Evolutionary conservation across 2,329 filamentous ascomycete genomes (phyloP).

Genomic region (Tolypocladium ovalisporum): DNA sequence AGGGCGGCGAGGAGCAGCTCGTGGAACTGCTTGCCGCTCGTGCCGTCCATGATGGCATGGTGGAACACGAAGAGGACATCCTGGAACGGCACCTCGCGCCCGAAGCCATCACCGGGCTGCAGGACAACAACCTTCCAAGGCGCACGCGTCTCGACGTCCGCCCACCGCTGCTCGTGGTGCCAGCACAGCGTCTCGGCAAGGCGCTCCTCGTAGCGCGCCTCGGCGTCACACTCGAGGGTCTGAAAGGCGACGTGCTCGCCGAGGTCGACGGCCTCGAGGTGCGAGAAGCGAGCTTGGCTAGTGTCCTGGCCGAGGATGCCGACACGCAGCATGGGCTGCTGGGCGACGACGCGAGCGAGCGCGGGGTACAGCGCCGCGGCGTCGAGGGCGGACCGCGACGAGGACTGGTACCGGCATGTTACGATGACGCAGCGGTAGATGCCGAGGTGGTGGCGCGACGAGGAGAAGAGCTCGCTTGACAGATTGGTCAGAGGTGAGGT

Average conservation of each 20-base stretch:
- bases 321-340: slow-evolving; percentile 36
- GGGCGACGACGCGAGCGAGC: slow-evolving; percentile 25
- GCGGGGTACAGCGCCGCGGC: slow-evolving; percentile 22
- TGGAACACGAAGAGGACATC: slow-evolving; percentile 39
- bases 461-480: slow-evolving; percentile 32
- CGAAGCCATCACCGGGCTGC: slow-evolving; percentile 5
- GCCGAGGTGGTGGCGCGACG: slow-evolving; percentile 33
- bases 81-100: slow-evolving; percentile 11
- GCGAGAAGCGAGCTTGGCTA: slow-evolving; percentile 30
- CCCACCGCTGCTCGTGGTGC: slow-evolving; percentile 30
- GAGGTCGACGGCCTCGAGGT: slow-evolving; percentile 31
- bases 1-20: slow-evolving; percentile 32
- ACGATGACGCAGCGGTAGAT: slow-evolving; percentile 35
- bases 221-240: slow-evolving; percentile 8
- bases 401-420: slow-evolving; percentile 29
- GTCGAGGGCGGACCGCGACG: slow-evolving; percentile 4
- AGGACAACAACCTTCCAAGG: slow-evolving; percentile 37
- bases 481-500: neutral
- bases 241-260: slow-evolving; percentile 28
- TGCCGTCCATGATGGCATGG: slow-evolving; percentile 42
- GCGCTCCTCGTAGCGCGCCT: slow-evolving; percentile 16
- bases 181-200: slow-evolving; percentile 22
- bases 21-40: slow-evolving; percentile 38
- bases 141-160: slow-evolving; percentile 25
- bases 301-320: slow-evolving; percentile 35